Evolutionary conservation across 2,329 filamentous ascomycete genomes (phyloP), one percentile per base, ranked within the genome.

Genomic region (Penicillium sp.): DNA sequence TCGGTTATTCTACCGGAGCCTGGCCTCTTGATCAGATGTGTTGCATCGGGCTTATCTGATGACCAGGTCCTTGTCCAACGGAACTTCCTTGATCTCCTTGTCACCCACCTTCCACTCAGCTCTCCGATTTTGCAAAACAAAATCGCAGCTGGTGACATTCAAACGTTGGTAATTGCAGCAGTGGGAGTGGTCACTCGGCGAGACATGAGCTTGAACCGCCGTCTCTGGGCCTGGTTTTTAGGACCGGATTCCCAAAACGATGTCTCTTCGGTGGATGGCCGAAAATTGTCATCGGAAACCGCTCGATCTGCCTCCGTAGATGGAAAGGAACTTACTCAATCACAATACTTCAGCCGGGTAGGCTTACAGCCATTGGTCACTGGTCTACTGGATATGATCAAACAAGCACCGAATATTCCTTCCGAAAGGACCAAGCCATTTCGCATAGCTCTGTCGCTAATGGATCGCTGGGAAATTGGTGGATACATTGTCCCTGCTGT

Each of bases 381-480:
- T 38, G 87, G 88, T 19, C 75, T 97, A 10, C 73, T 94, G 15
- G 78, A 80, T 41, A 86, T 95, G 82, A 84, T 97, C 53, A 77
- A 79, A 41, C 72, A 76, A 17, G 70, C 75, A 37, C 73, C 74
- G 38, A 66, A 61, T 5, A 74, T 75, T 48, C 78, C 85, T 1
- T 68, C 78, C 0, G 88, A 94, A 61, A 79, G 83, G 64, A 88
- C 89, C 19, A 83, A 83, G 34, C 91, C 93, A 0, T 96, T 95
- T 64, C 83, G 90, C 49, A 88, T 97, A 55, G 94, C 89, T 61
- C 77, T 97, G 2, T 96, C 94, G 15, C 75, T 98, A 45, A 97
- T 98, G 93, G 93, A 98, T 69, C 83, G 90, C 51, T 97, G 89
- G 90, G 93, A 98, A 66, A 91, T 98, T 57, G 93, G 93, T 28